Base-by-base conservation (phyloP, 148 eudicot species). In the Pharnaceum exiguum region DNA sequence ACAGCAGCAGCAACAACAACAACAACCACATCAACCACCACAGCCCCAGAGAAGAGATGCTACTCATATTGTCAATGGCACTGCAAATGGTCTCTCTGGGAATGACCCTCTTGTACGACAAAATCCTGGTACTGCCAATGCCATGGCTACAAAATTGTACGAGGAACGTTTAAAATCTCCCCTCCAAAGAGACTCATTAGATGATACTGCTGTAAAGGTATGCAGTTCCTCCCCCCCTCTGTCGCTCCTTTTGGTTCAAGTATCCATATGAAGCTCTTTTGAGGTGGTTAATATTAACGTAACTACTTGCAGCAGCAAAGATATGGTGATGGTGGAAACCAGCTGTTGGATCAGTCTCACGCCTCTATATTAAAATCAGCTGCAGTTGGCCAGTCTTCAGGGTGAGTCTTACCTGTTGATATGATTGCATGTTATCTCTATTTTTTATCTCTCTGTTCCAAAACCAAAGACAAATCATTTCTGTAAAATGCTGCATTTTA, bases 241-340 rank as follows among this genome's bases (percentile, higher is more conserved):
- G 0, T 49, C 15, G 11, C 39, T 11, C 15, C 25, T 7, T 42
- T 15, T 24, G 15, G 1, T 55, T n/a, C n/a, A n/a, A n/a, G n/a
- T n/a, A n/a, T n/a, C n/a, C n/a, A 28, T 51, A 44, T 8, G 9
- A 16, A 47, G n/a, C 17, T 27, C 6, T 12, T 51, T 36, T 38
- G 35, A 17, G 5, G 36, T 46, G 3, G 43, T 47, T 45, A 56
- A 27, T 30, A 17, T 71, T 33, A 46, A 21, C 16, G 51, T 31
- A 19, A 28, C 57, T 55, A n/a, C 59, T 72, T 77, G 69, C 83
- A 86, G 69, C 83, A 86, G 94, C 86, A 77, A 80, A 69, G 81
- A 49, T 77, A 64, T 71, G 79, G 85, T 62, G 93, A 79, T 40
- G 71, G 65, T 70, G 69, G 72, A 62, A 71, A 71, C 62, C 83